Base-by-base conservation (phyloP, 2,329 filamentous ascomycete genomes). In the Cadophora malorum region DNA sequence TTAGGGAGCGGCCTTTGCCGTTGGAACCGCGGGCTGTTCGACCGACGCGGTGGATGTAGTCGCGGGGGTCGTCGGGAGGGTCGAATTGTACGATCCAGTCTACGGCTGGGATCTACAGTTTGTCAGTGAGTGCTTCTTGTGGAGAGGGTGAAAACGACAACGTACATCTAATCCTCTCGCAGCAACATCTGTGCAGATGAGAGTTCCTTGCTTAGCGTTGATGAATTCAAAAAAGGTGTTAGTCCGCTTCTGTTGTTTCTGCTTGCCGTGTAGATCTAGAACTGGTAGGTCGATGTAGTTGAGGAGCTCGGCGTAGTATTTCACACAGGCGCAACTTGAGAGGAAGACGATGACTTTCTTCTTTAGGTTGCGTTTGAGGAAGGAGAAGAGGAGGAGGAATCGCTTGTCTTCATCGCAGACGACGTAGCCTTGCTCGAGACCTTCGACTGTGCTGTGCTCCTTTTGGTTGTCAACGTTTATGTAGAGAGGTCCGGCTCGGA, bases 231-330 rank as follows among this genome's bases (percentile, higher is more conserved):
- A 99, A 80, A 99, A 99, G 0, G 94, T 97, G 78, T 96, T 97
- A 28, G 96, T 99, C n/a, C 96, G 92, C 80, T 97, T 97, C 81
- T 97, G 94, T 81, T 99, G 96, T 82, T 99, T 99, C 81, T 97
- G 93, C 82, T 99, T 97, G 73, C 94, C 96, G 79, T 96, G 93
- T 8, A 97, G 84, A 74, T 93, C 91, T 53, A 97, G 85, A 2
- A 96, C 92, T 5, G 92, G 94, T 50, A 97, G 86, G 79, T 98
- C 96, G 76, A 98, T 97, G 82, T 97, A 98, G 83, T 98, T 98
- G 73, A 99, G 88, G 33, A 99, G 88, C 79, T 98, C 94, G 31
- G 92, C 89, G 81, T 97, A 94, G 81, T 98, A 99, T 79, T 97
- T 97, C 76, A 98, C 95, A 73, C 91, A 96, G 77, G 93, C 93